These are phyloP conservation scores for Panicum miliaceum DNA, from an alignment of 176 grass and related monocot species.

Conservation along the genomic window DNA sequence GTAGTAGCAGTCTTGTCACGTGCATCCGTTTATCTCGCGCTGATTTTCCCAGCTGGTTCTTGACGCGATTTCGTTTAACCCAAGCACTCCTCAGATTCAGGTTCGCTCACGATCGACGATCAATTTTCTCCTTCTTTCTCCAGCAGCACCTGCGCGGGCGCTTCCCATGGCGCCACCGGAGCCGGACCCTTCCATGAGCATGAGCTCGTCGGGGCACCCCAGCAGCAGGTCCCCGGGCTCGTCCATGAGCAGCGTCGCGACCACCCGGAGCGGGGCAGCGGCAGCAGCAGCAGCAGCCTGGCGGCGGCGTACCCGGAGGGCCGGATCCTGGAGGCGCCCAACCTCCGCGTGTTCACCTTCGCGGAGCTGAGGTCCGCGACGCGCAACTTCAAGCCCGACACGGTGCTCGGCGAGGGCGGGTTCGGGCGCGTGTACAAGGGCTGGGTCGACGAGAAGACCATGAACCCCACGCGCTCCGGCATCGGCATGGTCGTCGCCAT, in stretches of 20 bases:
- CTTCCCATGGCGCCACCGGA: slow-evolving; percentile 24
- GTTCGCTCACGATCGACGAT: not conserved
- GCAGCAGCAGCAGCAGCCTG: slow-evolving; percentile 9
- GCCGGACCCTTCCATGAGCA: not conserved
- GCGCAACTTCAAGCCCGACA: slow-evolving; percentile 64
- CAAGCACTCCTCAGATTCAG: not conserved
- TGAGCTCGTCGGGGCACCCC: not conserved
- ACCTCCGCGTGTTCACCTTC: slow-evolving; percentile 71
- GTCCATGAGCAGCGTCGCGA: slow-evolving; percentile 39
- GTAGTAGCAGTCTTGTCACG: too few species aligned
- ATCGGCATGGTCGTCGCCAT: slow-evolving; percentile 70
- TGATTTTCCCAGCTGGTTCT: not conserved
- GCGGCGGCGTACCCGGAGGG: slow-evolving; percentile 41
- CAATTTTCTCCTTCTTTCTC: not conserved
- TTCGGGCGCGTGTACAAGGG: slow-evolving; percentile 89
- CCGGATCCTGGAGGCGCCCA: slow-evolving; percentile 66
- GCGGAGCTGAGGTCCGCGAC: slow-evolving; percentile 61
- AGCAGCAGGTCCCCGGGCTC: slow-evolving; percentile 32
- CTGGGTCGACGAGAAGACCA: slow-evolving; percentile 72
- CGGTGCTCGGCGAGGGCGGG: slow-evolving; percentile 75
- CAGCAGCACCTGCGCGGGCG: not conserved
- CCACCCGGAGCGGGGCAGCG: slow-evolving; percentile 14
- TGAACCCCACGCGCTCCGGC: slow-evolving; percentile 61
- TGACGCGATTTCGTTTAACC: not conserved
- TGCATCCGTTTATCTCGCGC: not conserved